Base-by-base conservation (phyloP, 139 green algal genomes). In the Yamagishiella unicocca region DNA sequence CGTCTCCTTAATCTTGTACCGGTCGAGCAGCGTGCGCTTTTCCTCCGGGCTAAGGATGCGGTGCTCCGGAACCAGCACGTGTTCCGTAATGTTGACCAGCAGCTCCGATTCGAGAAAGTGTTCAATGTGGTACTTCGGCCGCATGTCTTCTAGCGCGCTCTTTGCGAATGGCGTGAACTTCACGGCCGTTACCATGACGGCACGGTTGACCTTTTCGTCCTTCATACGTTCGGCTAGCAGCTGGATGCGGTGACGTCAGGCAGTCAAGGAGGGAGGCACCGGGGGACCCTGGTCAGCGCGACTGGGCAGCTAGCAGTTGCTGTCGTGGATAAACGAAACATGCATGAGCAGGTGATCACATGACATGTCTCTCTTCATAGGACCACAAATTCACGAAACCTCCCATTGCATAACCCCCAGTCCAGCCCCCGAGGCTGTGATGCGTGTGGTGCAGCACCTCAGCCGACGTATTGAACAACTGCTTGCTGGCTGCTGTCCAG, bases 31-130 rank as follows among this genome's bases (percentile, higher is more conserved):
- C 45, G 91, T 94, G 54, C 93, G 87, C 92, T 99, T 99, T 91
- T 99, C 96, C 50, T 98, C 95, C 0, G 84, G 43, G 14, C 86
- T 95, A 43, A 99, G 87, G 31, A 99, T 92, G 45, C 93, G 82
- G 91, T 99, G 97, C 90, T 97, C 76, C 0, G 97, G 97, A 42
- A 99, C 97, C 58, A 99, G 92, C 55, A 95, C 91, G 87, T 99
- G 97, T 87, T 98, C 74, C 7, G 95, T 99, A 87, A 99, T 99
- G 93, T 99, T 99, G 58, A 99, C 95, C 62, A 99, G 92, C 70
- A 99, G 94, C 95, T 99, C 97, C 21, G 88, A 79, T 90, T 98
- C 97, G 46, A 95, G 92, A 79, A 98, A 98, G 87, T 95, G 91
- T 91, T 99, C 97, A 14, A 99, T 96, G 83, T 94, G 81, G 78